Evolutionary conservation across 1,139 yeast species (phyloP), one percentile per base, ranked within the genome.

Genomic region (Ogataea hybrid): DNA sequence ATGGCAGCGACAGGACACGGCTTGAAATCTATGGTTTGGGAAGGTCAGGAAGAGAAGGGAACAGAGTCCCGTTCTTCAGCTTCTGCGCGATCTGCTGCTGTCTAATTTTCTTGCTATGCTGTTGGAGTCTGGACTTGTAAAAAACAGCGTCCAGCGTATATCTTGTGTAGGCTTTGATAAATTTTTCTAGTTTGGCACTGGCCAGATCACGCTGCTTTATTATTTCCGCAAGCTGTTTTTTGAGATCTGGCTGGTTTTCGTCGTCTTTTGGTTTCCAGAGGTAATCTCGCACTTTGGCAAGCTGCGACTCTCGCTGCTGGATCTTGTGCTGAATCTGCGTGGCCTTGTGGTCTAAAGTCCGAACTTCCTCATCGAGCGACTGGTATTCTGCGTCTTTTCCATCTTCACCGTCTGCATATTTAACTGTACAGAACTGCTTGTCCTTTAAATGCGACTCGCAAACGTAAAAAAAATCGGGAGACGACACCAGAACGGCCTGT

Each of bases 361-460:
- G 37, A 27, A 46, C 45, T 25, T 41, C 44, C 21, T 25, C 39
- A 25, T 28, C 28, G 20, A 55, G 28, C 1, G 33, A 44, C 4
- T 34, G 28, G 35, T 49, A 45, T 30, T 53, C 56, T 2, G 35
- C 18, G n/a, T 39, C 42, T 28, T 46, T 50, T 12, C 43, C 45
- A 1, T 30, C 35, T 10, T 30, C n/a, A 17, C 44, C 54, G 32
- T 54, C 56, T 2, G 51, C 37, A 41, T 57, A 59, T 3, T 44
- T 36, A 2, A 49, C 35, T 4, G 27, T 39, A 37, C 77, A 73
- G 56, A 75, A 77, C 35, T 66, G 62, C 11, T 55, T 60, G 53
- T 77, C 82, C 14, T 51, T 53, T 33, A 76, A 57, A 57, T 77
- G 82, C 8, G 61, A 46, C 2, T 59, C 59, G 54, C 83, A 77